Evolutionary conservation across 768 basidiomycete species (phyloP).

Genomic region (Mycena amicta): DNA sequence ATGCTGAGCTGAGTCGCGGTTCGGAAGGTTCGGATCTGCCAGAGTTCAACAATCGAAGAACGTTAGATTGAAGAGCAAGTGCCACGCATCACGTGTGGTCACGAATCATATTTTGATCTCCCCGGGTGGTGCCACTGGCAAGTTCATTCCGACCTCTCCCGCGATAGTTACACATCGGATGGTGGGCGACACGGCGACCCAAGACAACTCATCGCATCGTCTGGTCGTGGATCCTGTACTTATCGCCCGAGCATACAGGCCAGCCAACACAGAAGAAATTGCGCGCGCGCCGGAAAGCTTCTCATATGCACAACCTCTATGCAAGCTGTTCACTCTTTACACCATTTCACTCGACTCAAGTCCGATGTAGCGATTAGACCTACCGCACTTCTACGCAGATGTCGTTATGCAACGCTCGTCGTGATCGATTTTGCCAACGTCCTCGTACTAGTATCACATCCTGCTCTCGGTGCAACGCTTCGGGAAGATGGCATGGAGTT

Average conservation of each 20-base stretch:
- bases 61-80: too few species aligned
- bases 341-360: not conserved
- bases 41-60: too few species aligned
- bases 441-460: not conserved
- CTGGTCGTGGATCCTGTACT: not conserved
- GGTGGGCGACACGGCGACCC: too few species aligned
- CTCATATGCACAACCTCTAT: not conserved
- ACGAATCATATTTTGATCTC: too few species aligned
- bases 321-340: not conserved
- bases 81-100: too few species aligned
- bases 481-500: too few species aligned
- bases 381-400: not conserved
- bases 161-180: too few species aligned
- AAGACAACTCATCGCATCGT: too few species aligned
- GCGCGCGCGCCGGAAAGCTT: not conserved
- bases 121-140: too few species aligned
- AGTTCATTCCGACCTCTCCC: too few species aligned
- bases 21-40: too few species aligned
- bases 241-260: not conserved
- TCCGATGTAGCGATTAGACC: not conserved
- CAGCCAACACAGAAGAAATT: not conserved
- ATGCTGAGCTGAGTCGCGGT: too few species aligned
- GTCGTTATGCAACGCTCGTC: not conserved
- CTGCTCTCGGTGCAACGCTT: not conserved
- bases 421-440: not conserved